These are phyloP conservation scores for Lathyrus oleraceus DNA, from an alignment of 306 rosid species.

Conservation along the genomic window DNA sequence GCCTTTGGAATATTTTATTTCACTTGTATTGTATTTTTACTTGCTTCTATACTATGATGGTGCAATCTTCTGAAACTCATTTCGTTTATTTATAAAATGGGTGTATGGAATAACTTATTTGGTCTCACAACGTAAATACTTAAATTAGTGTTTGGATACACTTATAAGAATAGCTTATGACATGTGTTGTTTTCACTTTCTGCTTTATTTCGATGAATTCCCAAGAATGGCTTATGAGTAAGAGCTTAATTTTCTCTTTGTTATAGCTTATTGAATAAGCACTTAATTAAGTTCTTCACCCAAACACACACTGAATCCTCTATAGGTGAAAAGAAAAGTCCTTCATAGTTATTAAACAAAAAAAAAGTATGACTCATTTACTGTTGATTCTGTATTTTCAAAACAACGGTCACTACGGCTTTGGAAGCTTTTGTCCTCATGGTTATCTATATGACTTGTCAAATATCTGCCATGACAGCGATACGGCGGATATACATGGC, in stretches of 20 bases:
- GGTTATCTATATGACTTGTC: background rate
- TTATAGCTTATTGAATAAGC: background rate
- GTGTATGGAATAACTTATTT: background rate
- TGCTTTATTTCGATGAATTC: background rate
- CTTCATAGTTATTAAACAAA: background rate
- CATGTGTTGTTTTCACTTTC: background rate
- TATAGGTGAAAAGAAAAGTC: background rate
- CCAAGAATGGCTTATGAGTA: background rate
- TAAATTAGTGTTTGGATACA: background rate
- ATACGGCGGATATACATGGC: no score
- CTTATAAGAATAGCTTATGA: background rate
- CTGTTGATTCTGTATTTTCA: background rate
- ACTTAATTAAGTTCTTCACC: background rate
- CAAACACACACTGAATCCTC: background rate
- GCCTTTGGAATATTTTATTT: background rate
- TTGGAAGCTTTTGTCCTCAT: background rate
- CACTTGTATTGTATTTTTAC: slow-evolving; percentile 9
- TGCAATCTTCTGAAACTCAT: slow-evolving; percentile 15
- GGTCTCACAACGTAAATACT: background rate
- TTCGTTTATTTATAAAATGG: slow-evolving; percentile 4
- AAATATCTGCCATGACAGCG: no score
- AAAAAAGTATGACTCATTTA: background rate
- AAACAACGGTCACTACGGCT: background rate
- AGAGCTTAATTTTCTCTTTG: background rate
- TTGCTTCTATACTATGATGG: background rate